phyloP scores from a whole-genome alignment of 2,329 filamentous ascomycete species.

The Trichophaea hybrida region DNA sequence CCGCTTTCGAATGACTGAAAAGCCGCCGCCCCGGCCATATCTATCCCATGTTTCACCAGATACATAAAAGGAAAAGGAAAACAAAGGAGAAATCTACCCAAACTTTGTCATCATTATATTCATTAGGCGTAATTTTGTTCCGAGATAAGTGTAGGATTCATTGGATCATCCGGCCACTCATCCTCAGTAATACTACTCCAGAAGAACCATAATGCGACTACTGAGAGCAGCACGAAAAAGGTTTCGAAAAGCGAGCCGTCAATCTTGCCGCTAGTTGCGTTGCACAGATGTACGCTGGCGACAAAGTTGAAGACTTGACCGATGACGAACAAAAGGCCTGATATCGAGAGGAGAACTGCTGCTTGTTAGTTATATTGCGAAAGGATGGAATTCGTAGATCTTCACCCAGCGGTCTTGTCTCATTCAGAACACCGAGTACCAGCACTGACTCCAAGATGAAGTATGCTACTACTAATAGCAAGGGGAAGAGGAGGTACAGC shows the following conservation, averaged over 20 bases:
- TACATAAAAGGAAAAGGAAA: slow-evolving; percentile 10
- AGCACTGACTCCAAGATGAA: slow-evolving; percentile 71
- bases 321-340: slow-evolving; percentile 69
- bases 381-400: not conserved
- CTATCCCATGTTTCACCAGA: not conserved
- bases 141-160: slow-evolving; percentile 12
- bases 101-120: not conserved
- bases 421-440: slow-evolving; percentile 72
- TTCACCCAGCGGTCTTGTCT: slow-evolving; percentile 74
- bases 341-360: slow-evolving; percentile 7
- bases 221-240: slow-evolving; percentile 73
- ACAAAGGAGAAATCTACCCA: not conserved
- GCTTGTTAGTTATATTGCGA: slow-evolving; percentile 4
- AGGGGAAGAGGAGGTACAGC: slow-evolving; percentile 75
- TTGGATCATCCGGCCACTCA: slow-evolving; percentile 56
- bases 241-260: slow-evolving; percentile 89
- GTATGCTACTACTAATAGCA: slow-evolving; percentile 79
- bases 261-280: slow-evolving; percentile 67
- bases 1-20: too few species aligned
- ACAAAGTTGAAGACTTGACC: slow-evolving; percentile 96
- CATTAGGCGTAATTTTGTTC: slow-evolving; percentile 4
- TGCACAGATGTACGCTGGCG: slow-evolving; percentile 79
- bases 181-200: slow-evolving; percentile 99
- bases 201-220: slow-evolving; percentile 79
- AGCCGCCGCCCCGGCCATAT: too few species aligned